Percentiles rank a stretch among this genome's conserved stretches.
Evolutionary conservation across 2,329 filamentous ascomycete species (phyloP).

Genomic region (Pochonia chlamydosporia): DNA sequence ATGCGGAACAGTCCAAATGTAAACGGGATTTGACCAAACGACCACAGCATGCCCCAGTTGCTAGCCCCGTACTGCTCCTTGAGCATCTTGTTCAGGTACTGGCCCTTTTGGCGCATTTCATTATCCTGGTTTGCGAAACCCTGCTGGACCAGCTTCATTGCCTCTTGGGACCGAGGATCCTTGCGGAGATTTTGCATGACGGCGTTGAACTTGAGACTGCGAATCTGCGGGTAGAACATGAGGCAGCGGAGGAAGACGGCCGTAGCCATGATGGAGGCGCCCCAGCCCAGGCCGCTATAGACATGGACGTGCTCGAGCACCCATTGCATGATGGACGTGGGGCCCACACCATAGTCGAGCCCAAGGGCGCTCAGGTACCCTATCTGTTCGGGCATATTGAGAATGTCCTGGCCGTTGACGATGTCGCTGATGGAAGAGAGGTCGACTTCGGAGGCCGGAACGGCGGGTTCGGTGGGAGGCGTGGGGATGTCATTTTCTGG

Average conservation of each 20-base stretch:
- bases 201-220: constrained; percentile 35
- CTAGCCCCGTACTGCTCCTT: constrained; percentile 29
- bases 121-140: constrained; percentile 36
- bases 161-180: constrained; percentile 46
- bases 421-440: constrained; percentile 27
- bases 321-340: constrained; percentile 68
- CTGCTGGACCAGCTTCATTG: constrained; percentile 44
- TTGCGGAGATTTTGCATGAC: constrained; percentile 52
- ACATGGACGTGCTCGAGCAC: constrained; percentile 79
- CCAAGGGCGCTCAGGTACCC: constrained; percentile 81
- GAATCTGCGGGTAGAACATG: constrained; percentile 57
- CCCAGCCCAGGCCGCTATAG: constrained; percentile 73
- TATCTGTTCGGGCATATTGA: constrained; percentile 64
- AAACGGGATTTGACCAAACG: constrained; percentile 52
- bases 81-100: constrained; percentile 29
- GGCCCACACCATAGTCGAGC: constrained; percentile 81
- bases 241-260: constrained; percentile 58
- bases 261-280: constrained; percentile 62
- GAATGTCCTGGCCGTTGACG: constrained; percentile 37
- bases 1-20: constrained; percentile 78
- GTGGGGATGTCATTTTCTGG: constrained; percentile 11
- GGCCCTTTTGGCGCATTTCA: constrained; percentile 29
- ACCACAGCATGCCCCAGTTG: constrained; percentile 29
- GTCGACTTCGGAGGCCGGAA: constrained; percentile 25
- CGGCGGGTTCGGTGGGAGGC: constrained; percentile 15